phyloP scores from a whole-genome alignment of 2,329 filamentous ascomycete species.

The Botrytis hyacinthi region DNA sequence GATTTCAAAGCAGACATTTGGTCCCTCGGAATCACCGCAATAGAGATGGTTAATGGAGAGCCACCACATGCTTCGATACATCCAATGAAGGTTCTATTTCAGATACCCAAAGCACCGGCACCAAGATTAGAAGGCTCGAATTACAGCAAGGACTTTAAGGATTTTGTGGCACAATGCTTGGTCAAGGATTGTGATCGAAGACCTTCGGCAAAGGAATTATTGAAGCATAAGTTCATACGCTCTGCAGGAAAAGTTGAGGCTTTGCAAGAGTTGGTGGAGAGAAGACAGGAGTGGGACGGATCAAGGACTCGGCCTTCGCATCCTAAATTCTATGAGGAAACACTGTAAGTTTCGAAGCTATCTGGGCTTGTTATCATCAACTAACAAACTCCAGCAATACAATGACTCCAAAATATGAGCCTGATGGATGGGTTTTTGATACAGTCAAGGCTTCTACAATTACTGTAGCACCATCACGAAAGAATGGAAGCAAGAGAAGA shows the following conservation, averaged over 20 bases:
- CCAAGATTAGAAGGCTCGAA: slow-evolving; percentile 76
- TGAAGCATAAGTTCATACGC: slow-evolving; percentile 85
- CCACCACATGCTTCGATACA: slow-evolving; percentile 84
- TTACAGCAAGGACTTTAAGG: slow-evolving; percentile 88
- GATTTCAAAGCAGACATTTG: slow-evolving; percentile 93
- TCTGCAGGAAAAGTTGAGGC: slow-evolving; percentile 84
- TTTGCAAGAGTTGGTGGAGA: slow-evolving; percentile 81
- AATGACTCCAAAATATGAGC: slow-evolving; percentile 63
- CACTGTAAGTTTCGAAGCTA: slow-evolving; percentile 52
- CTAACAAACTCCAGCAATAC: slow-evolving; percentile 51
- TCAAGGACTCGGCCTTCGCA: slow-evolving; percentile 66
- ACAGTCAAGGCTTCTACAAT: slow-evolving; percentile 75
- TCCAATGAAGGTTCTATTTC: slow-evolving; percentile 90
- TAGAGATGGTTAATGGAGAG: slow-evolving; percentile 84
- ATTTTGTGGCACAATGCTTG: slow-evolving; percentile 87
- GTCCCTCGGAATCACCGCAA: slow-evolving; percentile 88
- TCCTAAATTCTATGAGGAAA: slow-evolving; percentile 90
- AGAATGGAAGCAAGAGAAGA: slow-evolving; percentile 53
- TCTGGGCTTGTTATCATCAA: background rate
- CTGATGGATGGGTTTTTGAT: slow-evolving; percentile 94
- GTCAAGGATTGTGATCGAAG: slow-evolving; percentile 87
- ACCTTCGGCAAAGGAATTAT: slow-evolving; percentile 79
- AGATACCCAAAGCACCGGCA: slow-evolving; percentile 84
- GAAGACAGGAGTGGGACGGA: slow-evolving; percentile 79
- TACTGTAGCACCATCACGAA: slow-evolving; percentile 44